phyloP scores from a whole-genome alignment of 768 basidiomycete species.

The Clitopilus passeckerianus region DNA sequence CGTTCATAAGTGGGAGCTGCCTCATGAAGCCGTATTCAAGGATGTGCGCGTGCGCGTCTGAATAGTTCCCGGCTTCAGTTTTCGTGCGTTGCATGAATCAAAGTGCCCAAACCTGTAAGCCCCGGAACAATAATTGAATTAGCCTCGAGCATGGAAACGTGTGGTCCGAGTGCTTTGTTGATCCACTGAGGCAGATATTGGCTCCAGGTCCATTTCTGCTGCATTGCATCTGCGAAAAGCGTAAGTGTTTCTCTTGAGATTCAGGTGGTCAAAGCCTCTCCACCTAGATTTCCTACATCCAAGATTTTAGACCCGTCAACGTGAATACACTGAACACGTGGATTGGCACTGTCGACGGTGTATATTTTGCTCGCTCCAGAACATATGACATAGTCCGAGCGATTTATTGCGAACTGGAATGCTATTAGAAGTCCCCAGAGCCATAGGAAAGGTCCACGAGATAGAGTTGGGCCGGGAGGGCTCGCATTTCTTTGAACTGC shows the following conservation, averaged over 20 bases:
- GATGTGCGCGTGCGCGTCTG: conserved; percentile 81
- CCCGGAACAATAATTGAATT: conserved; percentile 65
- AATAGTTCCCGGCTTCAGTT: background rate
- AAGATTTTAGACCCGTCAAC: conserved; percentile 42
- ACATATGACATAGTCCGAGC: conserved; percentile 50
- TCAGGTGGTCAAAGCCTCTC: background rate
- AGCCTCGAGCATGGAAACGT: conserved; percentile 13
- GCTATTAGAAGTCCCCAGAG: background rate
- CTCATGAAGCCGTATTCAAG: conserved; percentile 68
- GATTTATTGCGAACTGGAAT: background rate
- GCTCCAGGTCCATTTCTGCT: conserved; percentile 6
- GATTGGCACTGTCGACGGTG: conserved; percentile 54
- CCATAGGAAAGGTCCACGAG: background rate
- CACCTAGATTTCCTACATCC: conserved; percentile 46
- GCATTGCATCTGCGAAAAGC: background rate
- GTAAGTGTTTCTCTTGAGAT: background rate
- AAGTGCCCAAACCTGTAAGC: conserved; percentile 46
- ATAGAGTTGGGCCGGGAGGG: background rate
- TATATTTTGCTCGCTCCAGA: conserved; percentile 51
- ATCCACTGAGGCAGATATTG: conserved; percentile 3
- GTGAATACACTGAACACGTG: conserved; percentile 57
- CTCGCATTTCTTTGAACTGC: background rate
- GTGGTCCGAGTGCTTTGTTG: background rate
- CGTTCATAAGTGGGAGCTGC: conserved; percentile 56
- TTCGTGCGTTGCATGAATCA: background rate